phyloP scores from a whole-genome alignment of 441 rosid species.

The Gossypium davidsonii region DNA sequence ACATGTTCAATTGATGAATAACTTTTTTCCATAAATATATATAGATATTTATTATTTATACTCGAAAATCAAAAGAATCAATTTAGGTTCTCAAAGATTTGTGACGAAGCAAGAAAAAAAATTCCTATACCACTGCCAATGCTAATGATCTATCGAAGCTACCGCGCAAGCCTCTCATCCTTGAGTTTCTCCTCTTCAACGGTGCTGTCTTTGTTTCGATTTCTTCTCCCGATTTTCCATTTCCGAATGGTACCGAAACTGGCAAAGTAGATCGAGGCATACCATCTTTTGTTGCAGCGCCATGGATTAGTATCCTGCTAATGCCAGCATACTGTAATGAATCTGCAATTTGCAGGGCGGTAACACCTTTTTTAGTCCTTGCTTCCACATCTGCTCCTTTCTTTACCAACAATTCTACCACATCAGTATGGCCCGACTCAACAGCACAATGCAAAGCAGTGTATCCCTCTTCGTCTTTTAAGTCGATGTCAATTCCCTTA shows the following conservation, averaged over 20 bases:
- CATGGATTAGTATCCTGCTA: conserved; percentile 35
- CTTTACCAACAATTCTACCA: conserved; percentile 48
- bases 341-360: conserved; percentile 47
- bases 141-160: conserved; percentile 35
- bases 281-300: conserved; percentile 34
- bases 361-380: conserved; percentile 42
- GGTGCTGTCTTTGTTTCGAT: conserved; percentile 10
- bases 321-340: conserved; percentile 47
- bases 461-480: conserved; percentile 61
- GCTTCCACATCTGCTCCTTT: conserved; percentile 47
- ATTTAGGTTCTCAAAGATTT: not conserved
- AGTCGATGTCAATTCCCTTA: conserved; percentile 45
- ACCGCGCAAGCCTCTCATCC: conserved; percentile 27
- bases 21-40: not conserved
- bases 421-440: conserved; percentile 49
- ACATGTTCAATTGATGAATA: not conserved
- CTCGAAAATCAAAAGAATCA: not conserved
- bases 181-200: conserved; percentile 28
- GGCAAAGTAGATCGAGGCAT: not conserved
- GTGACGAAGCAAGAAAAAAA: not conserved
- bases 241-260: conserved; percentile 5
- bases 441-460: conserved; percentile 58
- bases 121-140: conserved; percentile 31
- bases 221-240: conserved; percentile 12
- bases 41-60: not conserved